Base-by-base conservation (phyloP, 108 stramenopile species). In the Bacterosira constricta region DNA sequence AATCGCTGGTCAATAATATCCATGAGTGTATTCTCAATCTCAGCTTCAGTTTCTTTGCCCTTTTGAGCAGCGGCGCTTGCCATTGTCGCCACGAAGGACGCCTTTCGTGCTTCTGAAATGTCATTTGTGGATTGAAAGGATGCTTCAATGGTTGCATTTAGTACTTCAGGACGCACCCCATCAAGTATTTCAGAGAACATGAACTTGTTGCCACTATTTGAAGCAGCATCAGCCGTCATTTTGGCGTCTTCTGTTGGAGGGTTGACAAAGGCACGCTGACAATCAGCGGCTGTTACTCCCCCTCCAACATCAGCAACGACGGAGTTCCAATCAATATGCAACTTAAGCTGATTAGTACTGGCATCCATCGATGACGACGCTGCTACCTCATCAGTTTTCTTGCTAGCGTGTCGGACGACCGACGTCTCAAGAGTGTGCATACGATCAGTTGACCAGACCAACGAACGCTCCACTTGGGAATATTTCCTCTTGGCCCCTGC, bases 1-100 rank as follows among this genome's bases (percentile, higher is more conserved):
- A n/a, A n/a, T n/a, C n/a, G n/a, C 41, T 86, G 82, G 41, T 95
- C 88, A 12, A 90, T 15, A 20, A 95, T 76, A 62, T 91, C 88
- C 51, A 86, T 77, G 39, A 95, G 53, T 4, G 88, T 79, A 5
- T 42, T 42, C 26, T 60, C 72, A 26, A 91, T 73, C 39, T 80
- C 71, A 15, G 54, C 53, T 64, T 95, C 94, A 42, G 81, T 72
- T 20, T 63, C 54, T n/a, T 50, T 51, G 1, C 76, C 88, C 47
- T 77, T 75, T 47, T 83, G 46, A 1, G 83, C 65, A 31, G 91
- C 90, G 25, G 77, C 63, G 20, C 82, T 82, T 20, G 84, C 84
- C 25, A 88, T 41, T 25, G 82, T 38, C 15, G 85, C 88, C 15
- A 85, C 53, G 13, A 89, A 17, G 12, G 73, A 66, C 39, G 85